Percentiles rank a stretch among this genome's conserved stretches.
These are phyloP conservation scores for Salix suchowensis DNA, from an alignment of 345 rosid species.

Conservation along the genomic window DNA sequence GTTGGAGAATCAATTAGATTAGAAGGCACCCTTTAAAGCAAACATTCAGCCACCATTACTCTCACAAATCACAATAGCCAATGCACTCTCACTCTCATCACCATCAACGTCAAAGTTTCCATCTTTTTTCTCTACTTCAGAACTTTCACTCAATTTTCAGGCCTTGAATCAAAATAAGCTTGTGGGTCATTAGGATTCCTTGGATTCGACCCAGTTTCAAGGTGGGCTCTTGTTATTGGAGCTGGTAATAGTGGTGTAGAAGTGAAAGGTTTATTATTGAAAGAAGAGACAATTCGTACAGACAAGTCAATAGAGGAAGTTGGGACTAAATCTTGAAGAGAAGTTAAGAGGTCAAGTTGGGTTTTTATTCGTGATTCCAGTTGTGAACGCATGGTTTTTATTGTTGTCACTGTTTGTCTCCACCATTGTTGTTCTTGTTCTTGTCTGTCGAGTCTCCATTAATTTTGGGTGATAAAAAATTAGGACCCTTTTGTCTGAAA, in stretches of 20 bases:
- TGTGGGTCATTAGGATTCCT: neutral
- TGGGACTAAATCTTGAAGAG: conserved; percentile 58
- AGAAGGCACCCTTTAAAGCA: conserved; percentile 78
- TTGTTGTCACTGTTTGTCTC: conserved; percentile 20
- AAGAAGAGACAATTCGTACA: conserved; percentile 61
- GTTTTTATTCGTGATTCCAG: conserved; percentile 68
- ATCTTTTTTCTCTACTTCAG: neutral
- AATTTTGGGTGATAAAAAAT: neutral
- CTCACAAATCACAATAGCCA: conserved; percentile 62
- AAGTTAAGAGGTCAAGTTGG: conserved; percentile 61
- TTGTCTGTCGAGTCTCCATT: conserved; percentile 46
- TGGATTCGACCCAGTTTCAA: conserved; percentile 8
- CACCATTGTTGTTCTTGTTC: conserved; percentile 8
- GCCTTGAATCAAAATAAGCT: neutral
- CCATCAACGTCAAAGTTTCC: neutral
- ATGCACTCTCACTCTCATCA: conserved; percentile 54
- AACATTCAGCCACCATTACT: conserved; percentile 84
- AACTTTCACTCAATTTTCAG: neutral
- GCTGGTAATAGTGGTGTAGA: conserved; percentile 68
- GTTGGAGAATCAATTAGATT: conserved; percentile 71
- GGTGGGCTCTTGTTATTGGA: conserved; percentile 32
- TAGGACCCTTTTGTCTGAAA: no score
- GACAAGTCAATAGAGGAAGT: conserved; percentile 73
- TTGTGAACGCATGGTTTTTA: conserved; percentile 57
- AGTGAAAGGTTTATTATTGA: conserved; percentile 57